These are phyloP conservation scores for Fomitiporia mediterranea DNA, from an alignment of 1,284 basidiomycete genomes.

Conservation along the genomic window DNA sequence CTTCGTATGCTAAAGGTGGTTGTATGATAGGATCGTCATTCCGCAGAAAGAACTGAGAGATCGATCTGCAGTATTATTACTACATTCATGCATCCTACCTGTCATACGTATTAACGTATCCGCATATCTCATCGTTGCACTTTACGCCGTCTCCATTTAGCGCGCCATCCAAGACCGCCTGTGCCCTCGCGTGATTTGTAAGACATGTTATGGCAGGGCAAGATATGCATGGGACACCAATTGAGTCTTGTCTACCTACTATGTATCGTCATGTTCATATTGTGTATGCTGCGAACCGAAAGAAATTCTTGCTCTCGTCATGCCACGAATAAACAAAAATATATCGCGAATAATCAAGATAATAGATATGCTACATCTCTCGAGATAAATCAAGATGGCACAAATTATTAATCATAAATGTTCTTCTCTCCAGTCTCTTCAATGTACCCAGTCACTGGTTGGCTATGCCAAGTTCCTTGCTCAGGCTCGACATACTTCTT, in stretches of 20 bases:
- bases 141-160: background rate
- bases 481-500: background rate
- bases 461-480: background rate
- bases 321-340: background rate
- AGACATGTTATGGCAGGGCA: background rate
- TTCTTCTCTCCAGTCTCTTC: background rate
- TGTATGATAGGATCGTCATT: conserved; percentile 67
- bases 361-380: too few species aligned
- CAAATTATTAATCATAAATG: background rate
- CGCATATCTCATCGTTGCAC: background rate
- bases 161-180: background rate
- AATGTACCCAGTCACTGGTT: background rate
- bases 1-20: background rate
- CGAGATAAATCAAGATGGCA: background rate
- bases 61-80: conserved; percentile 25
- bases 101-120: conserved; percentile 9
- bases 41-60: conserved; percentile 76
- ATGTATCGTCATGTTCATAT: background rate
- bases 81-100: conserved; percentile 7
- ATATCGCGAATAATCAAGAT: background rate
- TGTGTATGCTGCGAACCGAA: background rate
- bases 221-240: background rate
- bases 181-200: background rate
- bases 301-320: background rate
- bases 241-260: background rate